phyloP scores from a whole-genome alignment of 2,329 filamentous ascomycete genomes.

The Xylaria sp. region DNA sequence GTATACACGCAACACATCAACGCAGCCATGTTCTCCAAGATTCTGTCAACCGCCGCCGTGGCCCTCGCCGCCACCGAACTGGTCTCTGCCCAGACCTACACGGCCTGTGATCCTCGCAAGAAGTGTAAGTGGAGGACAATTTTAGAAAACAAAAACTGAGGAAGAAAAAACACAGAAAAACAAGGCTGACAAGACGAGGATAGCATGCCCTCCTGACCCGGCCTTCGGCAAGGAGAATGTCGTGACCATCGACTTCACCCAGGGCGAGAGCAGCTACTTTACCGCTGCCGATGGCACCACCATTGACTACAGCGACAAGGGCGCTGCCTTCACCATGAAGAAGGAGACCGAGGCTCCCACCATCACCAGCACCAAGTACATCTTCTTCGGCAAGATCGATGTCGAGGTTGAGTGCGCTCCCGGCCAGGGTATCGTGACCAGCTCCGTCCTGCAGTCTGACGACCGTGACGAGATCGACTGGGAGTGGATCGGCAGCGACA shows the following conservation, averaged over 20 bases:
- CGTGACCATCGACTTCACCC: conserved; percentile 77
- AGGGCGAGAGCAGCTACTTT: conserved; percentile 72
- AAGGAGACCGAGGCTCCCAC: conserved; percentile 74
- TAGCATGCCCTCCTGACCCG: conserved; percentile 77
- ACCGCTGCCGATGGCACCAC: conserved; percentile 58
- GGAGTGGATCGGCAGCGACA: conserved; percentile 89
- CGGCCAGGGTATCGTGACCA: conserved; percentile 89
- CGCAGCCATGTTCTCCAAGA: conserved; percentile 57
- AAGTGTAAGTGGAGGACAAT: conserved; percentile 54
- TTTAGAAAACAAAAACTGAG: too few species aligned
- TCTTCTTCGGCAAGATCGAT: conserved; percentile 94
- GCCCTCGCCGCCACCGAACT: conserved; percentile 61
- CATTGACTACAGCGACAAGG: conserved; percentile 59
- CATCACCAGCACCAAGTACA: conserved; percentile 83
- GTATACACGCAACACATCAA: conserved; percentile 25
- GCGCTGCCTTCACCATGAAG: conserved; percentile 74
- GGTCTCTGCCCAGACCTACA: conserved; percentile 66
- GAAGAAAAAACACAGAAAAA: not conserved
- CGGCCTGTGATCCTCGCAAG: conserved; percentile 66
- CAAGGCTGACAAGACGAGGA: conserved; percentile 39
- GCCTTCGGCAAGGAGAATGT: conserved; percentile 72
- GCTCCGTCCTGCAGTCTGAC: conserved; percentile 88
- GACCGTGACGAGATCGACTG: conserved; percentile 95
- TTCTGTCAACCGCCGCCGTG: conserved; percentile 58
- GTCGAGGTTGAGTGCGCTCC: conserved; percentile 81